Percentiles rank a stretch among this genome's conserved stretches.
Conservation (phyloP, 345 rosid species). For the Syzygium grande region DNA sequence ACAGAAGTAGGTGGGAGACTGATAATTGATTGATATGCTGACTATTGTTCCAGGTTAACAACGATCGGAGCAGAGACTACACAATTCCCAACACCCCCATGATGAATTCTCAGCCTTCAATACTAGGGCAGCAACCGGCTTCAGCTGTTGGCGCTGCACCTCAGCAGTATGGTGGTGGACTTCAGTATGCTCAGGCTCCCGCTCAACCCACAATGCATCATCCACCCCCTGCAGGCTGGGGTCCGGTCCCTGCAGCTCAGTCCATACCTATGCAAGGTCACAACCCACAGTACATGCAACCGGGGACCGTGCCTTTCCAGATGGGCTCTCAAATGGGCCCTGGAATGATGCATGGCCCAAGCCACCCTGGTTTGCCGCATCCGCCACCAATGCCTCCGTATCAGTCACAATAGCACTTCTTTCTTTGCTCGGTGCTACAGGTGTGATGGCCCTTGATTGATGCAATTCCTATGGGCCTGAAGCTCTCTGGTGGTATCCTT, state of each 20-base stretch:
- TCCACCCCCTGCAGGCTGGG: conserved; percentile 62
- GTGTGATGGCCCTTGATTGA: neutral
- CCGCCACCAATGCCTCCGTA: conserved; percentile 27
- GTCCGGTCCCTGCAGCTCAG: conserved; percentile 35
- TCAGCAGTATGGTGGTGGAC: conserved; percentile 42
- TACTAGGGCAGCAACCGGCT: conserved; percentile 64
- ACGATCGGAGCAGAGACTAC: conserved; percentile 90
- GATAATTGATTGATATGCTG: neutral
- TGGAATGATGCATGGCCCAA: conserved; percentile 54
- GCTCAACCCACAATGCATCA: conserved; percentile 43
- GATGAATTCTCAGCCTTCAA: conserved; percentile 44
- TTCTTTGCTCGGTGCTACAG: neutral
- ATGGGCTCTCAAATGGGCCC: conserved; percentile 40
- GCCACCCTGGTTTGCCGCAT: conserved; percentile 25
- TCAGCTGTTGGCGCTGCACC: conserved; percentile 23
- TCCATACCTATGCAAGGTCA: conserved; percentile 46
- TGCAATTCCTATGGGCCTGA: neutral
- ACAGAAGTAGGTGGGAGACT: neutral
- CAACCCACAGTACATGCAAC: conserved; percentile 50
- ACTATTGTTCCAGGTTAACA: conserved; percentile 54
- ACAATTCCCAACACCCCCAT: conserved; percentile 50
- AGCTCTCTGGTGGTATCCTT: neutral
- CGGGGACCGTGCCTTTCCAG: conserved; percentile 42
- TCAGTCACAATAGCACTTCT: neutral
- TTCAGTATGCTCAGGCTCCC: conserved; percentile 20